Evolutionary conservation across 169 alveolate genomes (phyloP), one percentile per base, ranked within the genome.

Genomic region (Plasmodium cynomolgi): DNA sequence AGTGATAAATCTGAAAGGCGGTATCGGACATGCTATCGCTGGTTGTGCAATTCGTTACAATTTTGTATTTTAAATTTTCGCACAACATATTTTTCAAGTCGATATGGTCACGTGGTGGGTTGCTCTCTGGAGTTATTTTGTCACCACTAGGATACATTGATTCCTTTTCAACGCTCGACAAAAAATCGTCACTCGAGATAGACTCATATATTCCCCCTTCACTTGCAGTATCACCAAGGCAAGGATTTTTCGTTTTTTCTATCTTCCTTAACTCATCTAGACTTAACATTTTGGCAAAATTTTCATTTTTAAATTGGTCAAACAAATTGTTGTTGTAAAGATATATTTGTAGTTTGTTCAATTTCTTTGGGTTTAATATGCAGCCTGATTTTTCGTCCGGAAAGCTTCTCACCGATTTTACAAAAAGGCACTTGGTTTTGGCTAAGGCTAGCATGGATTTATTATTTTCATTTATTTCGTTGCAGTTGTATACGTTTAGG

Each of bases 1-100:
- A 90, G 90, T 96, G 98, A 72, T 95, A 96, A 90, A 96, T 96
- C 80, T 96, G 98, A 84, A 96, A 96, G 31, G 98, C 98, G 9
- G 97, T 84, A 75, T 96, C 98, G 0, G 98, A 95, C 97, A 96
- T 95, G 84, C 93, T 86, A 2, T 74, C 47, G 33, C 84, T 88
- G 68, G 81, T 81, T 37, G 98, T 96, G 58, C 98, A 96, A 90
- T 95, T 92, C 17, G 97, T 86, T 39, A 96, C 96, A 31, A 96
- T 96, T 82, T 94, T 96, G 56, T 90, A 85, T 93, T 96, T 96
- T 73, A 96, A 88, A 85, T 95, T 95, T 74, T 95, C 97, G 73
- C 98, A 96, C 29, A 91, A 72, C 34, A 81, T 91, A 13, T 71
- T 91, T 44, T 71, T 81, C 83, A 91, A 68, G 33, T 90, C 26